Base-by-base conservation (phyloP, 805 yeast genomes). In the Candida berthetii region DNA sequence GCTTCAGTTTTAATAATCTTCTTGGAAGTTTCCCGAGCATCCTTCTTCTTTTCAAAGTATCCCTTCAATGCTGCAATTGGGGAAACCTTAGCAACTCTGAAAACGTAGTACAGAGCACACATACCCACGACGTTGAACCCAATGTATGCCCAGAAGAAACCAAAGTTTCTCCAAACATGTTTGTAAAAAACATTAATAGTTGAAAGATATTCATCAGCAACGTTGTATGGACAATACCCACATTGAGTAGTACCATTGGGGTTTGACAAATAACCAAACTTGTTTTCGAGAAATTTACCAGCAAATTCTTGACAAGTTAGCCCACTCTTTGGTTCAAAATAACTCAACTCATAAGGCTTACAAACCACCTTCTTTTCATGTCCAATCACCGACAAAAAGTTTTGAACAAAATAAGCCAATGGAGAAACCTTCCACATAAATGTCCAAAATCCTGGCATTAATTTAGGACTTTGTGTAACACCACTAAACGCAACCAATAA, bases 381-480 rank as follows among this genome's bases (percentile, higher is more conserved):
- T 51, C 72, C 64, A 33, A 72, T 62, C 19, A 55, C 62, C 31
- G 65, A 69, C 40, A 80, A 67, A 46, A 82, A 69, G 19, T 78
- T 68, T 13, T 66, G 60, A 42, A 82, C 62, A 62, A 79, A 68
- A 49, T 80, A 82, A 0, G 85, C 77, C 47, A 79, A 65, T 16
- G 88, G 86, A 20, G 80, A 75, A 16, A 67, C 70, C 55, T 85
- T 67, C 66, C 80, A 82, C 84, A 82, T 77, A 62, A 80, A 82
- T 22, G 69, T 65, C 85, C 86, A 85, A 66, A 86, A 86, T 1
- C 84, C 76, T 13, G 91, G 90, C 78, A 78, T 61, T 53, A 68
- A 40, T 51, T 53, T 16, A 60, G 65, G 54, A 53, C 66, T 48
- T 48, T 53, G 56, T 57, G 58, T 56, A 36, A 64, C 64, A 58